Percentiles rank a stretch among this genome's conserved stretches.
These are phyloP conservation scores for Lophiotrema nucula DNA, from an alignment of 495 filamentous ascomycete species.

Conservation along the genomic window DNA sequence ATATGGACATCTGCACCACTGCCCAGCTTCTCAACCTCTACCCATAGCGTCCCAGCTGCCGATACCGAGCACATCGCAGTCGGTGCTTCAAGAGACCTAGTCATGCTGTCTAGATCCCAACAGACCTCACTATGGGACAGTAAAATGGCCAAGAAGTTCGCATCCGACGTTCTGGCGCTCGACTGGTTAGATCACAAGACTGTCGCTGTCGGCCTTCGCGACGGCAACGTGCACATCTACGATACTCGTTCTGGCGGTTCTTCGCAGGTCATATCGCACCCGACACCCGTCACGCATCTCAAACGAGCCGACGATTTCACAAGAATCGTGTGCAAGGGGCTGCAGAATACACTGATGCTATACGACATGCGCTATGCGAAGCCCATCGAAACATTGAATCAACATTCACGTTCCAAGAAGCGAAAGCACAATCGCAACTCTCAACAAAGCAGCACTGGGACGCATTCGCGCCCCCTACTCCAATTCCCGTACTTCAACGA, in stretches of 20 bases:
- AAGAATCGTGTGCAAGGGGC: constrained; percentile 31
- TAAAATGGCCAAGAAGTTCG: background rate
- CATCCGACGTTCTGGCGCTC: constrained; percentile 31
- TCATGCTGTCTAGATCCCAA: background rate
- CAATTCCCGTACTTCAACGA: constrained; percentile 23
- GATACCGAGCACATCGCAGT: constrained; percentile 20
- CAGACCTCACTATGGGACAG: background rate
- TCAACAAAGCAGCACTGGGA: no score
- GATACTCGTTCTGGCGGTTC: constrained; percentile 25
- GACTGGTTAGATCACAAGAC: constrained; percentile 30
- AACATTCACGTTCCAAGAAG: no score
- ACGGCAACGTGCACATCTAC: constrained; percentile 30
- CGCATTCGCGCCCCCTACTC: no score
- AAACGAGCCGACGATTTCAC: constrained; percentile 23
- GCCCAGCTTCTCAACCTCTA: constrained; percentile 6
- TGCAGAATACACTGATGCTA: constrained; percentile 27
- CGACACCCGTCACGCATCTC: constrained; percentile 20
- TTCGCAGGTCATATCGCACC: constrained; percentile 23
- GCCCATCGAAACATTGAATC: background rate
- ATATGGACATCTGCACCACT: constrained; percentile 20
- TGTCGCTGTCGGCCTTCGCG: constrained; percentile 31
- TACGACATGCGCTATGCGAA: constrained; percentile 36
- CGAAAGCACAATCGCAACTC: no score
- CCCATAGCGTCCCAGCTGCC: background rate
- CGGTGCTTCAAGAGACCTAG: background rate